phyloP scores from a whole-genome alignment of 768 basidiomycete genomes.

The Sarcomyxa edulis region DNA sequence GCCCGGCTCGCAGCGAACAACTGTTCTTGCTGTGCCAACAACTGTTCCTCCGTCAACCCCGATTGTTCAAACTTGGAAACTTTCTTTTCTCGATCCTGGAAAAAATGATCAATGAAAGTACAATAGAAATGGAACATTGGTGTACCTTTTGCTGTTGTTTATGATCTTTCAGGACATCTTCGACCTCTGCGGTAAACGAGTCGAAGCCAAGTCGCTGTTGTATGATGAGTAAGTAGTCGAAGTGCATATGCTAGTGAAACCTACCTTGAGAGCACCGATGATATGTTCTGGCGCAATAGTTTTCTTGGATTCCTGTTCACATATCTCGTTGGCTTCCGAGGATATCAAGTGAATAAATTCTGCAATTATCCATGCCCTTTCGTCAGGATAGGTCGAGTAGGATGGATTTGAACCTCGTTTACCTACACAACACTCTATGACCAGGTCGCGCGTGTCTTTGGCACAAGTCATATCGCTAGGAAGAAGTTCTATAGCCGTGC shows the following conservation, averaged over 20 bases:
- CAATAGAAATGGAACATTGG: slow-evolving; percentile 4
- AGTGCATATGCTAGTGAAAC: slow-evolving; percentile 11
- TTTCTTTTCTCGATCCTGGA: slow-evolving; percentile 86
- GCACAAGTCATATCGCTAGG: slow-evolving; percentile 84
- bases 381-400: slow-evolving; percentile 8
- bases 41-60: slow-evolving; percentile 88
- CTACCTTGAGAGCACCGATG: slow-evolving; percentile 81
- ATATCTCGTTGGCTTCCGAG: slow-evolving; percentile 96
- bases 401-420: slow-evolving; percentile 33
- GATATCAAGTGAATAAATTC: slow-evolving; percentile 98
- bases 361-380: slow-evolving; percentile 30
- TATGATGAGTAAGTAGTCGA: slow-evolving; percentile 5
- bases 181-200: slow-evolving; percentile 82
- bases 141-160: slow-evolving; percentile 91
- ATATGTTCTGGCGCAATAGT: slow-evolving; percentile 99
- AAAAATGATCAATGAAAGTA: slow-evolving; percentile 8
- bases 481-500: slow-evolving; percentile 65
- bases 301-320: slow-evolving; percentile 97
- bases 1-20: slow-evolving; percentile 91
- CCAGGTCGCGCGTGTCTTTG: slow-evolving; percentile 94
- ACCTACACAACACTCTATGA: slow-evolving; percentile 99
- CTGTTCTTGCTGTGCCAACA: slow-evolving; percentile 81
- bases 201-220: slow-evolving; percentile 87
- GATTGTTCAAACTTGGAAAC: slow-evolving; percentile 84
- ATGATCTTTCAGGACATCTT: slow-evolving; percentile 92